These are phyloP conservation scores for Paracorniculantispora psalliotae DNA, from an alignment of 2,329 filamentous ascomycete species.

Conservation along the genomic window DNA sequence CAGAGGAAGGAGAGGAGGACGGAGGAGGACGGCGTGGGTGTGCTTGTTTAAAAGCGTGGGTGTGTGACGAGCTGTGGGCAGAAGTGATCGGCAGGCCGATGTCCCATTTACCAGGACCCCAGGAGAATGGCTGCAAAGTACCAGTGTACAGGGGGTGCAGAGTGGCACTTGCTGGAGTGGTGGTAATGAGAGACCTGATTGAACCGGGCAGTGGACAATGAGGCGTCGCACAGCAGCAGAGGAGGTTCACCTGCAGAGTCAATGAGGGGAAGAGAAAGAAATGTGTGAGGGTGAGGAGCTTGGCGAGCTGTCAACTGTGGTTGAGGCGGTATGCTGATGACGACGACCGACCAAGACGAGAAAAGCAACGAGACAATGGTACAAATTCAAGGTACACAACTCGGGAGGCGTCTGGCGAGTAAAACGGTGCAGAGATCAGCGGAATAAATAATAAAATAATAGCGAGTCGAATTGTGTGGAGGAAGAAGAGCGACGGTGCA, in stretches of 20 bases:
- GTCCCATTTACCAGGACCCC: constrained; percentile 45
- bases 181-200: constrained; percentile 4
- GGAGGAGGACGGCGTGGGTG: not conserved
- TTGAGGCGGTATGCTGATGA: not conserved
- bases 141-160: constrained; percentile 26
- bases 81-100: constrained; percentile 51
- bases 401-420: not conserved
- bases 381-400: not conserved
- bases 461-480: not conserved
- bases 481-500: not conserved
- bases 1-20: constrained; percentile 3
- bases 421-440: constrained; percentile 7
- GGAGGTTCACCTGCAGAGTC: not conserved
- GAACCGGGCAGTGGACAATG: not conserved
- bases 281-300: too few relatives aligned
- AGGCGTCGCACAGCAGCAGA: not conserved
- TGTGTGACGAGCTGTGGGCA: constrained; percentile 48
- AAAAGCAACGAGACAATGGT: not conserved
- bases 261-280: not conserved
- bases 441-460: not conserved
- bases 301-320: not conserved
- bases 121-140: constrained; percentile 38
- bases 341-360: not conserved
- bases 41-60: constrained; percentile 18
- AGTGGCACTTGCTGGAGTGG: not conserved